Conservation (phyloP, 169 alveolate species). For the Babesia microti region DNA sequence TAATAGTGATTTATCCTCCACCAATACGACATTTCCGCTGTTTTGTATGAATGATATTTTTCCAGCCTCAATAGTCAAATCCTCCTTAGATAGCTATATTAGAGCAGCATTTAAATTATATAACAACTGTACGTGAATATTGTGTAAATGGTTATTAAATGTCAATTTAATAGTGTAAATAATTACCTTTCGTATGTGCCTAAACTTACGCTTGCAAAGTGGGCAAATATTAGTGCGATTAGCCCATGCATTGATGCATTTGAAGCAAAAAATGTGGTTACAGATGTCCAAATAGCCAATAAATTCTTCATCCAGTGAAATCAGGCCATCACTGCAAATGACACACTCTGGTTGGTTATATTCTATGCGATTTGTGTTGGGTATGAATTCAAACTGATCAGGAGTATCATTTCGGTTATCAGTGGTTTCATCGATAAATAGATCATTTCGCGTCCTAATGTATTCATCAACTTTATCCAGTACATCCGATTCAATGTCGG, state of each 20-base stretch:
- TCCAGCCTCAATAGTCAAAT: constrained; percentile 1
- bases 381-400: no score
- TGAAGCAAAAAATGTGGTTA: constrained; percentile 48
- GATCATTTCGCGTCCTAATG: no score
- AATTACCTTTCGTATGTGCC: constrained; percentile 14
- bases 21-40: constrained; percentile 8
- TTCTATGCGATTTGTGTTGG: no score
- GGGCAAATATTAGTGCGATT: constrained; percentile 49
- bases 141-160: background rate
- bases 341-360: constrained; percentile 29
- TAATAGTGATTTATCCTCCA: constrained; percentile 11
- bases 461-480: no score
- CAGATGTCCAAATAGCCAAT: constrained; percentile 40
- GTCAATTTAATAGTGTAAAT: background rate
- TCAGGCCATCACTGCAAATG: constrained; percentile 36
- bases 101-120: background rate
- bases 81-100: no score
- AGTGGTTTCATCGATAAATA: no score
- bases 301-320: background rate
- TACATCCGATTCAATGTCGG: no score
- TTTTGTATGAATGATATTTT: constrained; percentile 6
- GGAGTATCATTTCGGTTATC: no score
- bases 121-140: background rate
- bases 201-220: constrained; percentile 47
- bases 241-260: constrained; percentile 47